Evolutionary conservation across 2,329 filamentous ascomycete genomes (phyloP).

Genomic region (Fusarium napiforme): DNA sequence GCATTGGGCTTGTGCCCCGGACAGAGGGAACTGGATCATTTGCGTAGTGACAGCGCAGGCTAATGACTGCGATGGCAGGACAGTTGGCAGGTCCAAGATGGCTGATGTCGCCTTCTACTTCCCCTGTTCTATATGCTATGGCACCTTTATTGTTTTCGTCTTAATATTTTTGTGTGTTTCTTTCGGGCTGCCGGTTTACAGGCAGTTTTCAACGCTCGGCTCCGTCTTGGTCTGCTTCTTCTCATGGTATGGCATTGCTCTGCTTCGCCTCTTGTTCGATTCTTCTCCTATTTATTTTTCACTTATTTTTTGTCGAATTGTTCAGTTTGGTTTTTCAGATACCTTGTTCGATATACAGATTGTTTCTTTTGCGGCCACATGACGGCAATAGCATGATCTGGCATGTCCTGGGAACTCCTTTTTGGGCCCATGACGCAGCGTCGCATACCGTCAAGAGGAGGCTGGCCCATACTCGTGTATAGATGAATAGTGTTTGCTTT

Average conservation of each 20-base stretch:
- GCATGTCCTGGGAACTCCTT: slow-evolving; percentile 22
- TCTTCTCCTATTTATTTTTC: slow-evolving; percentile 43
- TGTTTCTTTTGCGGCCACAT: slow-evolving; percentile 45
- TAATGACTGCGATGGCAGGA: slow-evolving; percentile 58
- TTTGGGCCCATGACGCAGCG: slow-evolving; percentile 16
- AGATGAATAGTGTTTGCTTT: slow-evolving; percentile 50
- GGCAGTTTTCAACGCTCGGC: slow-evolving; percentile 26
- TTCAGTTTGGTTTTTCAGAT: slow-evolving; percentile 56
- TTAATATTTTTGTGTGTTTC: slow-evolving; percentile 45
- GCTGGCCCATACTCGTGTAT: slow-evolving; percentile 50
- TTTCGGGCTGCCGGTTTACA: slow-evolving; percentile 10
- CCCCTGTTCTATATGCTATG: slow-evolving; percentile 52
- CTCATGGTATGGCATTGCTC: slow-evolving; percentile 32
- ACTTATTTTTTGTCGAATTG: slow-evolving; percentile 36
- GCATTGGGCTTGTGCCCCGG: slow-evolving; percentile 43
- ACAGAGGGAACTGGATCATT: slow-evolving; percentile 47
- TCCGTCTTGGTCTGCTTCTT: neutral
- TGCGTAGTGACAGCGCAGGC: slow-evolving; percentile 51
- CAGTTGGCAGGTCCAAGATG: slow-evolving; percentile 64
- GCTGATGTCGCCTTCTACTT: slow-evolving; percentile 56
- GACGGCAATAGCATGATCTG: slow-evolving; percentile 37
- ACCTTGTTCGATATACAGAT: slow-evolving; percentile 70
- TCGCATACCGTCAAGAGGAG: slow-evolving; percentile 41
- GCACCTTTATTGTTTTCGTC: slow-evolving; percentile 49
- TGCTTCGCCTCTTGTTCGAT: slow-evolving; percentile 37